Base-by-base conservation (phyloP, 257 asterid species). In the Oldenlandia corymbosa region DNA sequence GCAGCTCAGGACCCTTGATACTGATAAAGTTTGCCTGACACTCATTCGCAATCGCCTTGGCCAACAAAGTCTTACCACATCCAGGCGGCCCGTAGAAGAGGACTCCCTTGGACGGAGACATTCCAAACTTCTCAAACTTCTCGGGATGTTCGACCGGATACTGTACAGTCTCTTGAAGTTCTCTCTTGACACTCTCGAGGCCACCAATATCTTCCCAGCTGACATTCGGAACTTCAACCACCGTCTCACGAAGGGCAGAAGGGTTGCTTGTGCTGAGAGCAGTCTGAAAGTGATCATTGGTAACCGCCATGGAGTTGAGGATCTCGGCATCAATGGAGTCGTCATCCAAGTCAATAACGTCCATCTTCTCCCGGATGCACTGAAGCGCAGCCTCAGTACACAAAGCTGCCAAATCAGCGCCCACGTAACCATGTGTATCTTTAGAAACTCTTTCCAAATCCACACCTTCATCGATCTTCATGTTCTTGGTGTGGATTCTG, bases 361-460 rank as follows among this genome's bases (percentile, higher is more conserved):
- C 52, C 52, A 46, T 46, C 52, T 46, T 46, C 8, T 46, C 52
- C 52, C 52, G 16, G 20, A 46, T 46, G 52, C 52, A 46, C 20
- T 46, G 52, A 2, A 46, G 52, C 18, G 52, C 52, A 46, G 52
- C 52, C 20, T 46, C 52, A n/a, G 52, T 46, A n/a, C 52, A 46
- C 21, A 46, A n/a, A 46, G 52, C 52, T 46, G 52, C 52, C 18
- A 46, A 13, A n/a, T 46, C 52, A n/a, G 52, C 52, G 18, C 52
- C 52, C n/a, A n/a, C n/a, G n/a, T n/a, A n/a, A n/a, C n/a, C n/a
- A n/a, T n/a, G n/a, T n/a, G n/a, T n/a, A n/a, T 2, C 16, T 23
- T 14, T 6, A 23, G 52, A 39, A 5, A 39, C 11, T 39, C 45
- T 39, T 14, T 39, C 45, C 45, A 39, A 39, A 6, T 39, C 45